These are phyloP conservation scores for Geoglossum glabrum DNA, from an alignment of 495 filamentous ascomycete species.

Conservation along the genomic window DNA sequence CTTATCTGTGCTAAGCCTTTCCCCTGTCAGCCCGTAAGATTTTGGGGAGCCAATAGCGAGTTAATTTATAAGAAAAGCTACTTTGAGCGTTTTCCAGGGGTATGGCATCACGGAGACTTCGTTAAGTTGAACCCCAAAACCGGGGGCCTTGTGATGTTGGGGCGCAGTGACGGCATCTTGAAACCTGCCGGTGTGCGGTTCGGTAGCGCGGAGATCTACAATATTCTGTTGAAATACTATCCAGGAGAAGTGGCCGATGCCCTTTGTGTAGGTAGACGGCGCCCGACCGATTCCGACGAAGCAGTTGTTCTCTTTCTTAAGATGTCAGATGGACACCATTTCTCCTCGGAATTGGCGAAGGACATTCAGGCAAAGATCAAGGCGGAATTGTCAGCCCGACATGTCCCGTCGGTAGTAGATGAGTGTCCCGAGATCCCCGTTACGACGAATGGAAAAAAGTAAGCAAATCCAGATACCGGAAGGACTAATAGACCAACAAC, in stretches of 20 bases:
- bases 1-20: constrained; percentile 76
- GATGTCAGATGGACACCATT: constrained; percentile 34
- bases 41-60: constrained; percentile 58
- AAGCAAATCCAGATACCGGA: constrained; percentile 10
- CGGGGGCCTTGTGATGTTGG: constrained; percentile 66
- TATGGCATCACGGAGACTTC: constrained; percentile 96
- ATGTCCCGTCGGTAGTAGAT: constrained; percentile 68
- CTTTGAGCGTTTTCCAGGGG: constrained; percentile 56
- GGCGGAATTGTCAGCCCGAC: constrained; percentile 60
- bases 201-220: constrained; percentile 77
- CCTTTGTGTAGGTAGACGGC: constrained; percentile 59
- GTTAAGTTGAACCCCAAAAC: constrained; percentile 54
- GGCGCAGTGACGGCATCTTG: constrained; percentile 56
- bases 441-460: constrained; percentile 85
- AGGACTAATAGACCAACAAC: not conserved
- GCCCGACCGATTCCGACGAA: constrained; percentile 59
- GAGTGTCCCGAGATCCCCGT: constrained; percentile 65
- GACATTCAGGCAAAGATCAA: constrained; percentile 42
- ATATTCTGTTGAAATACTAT: constrained; percentile 66
- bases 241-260: constrained; percentile 59
- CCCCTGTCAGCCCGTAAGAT: constrained; percentile 73
- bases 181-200: constrained; percentile 66
- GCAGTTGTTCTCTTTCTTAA: constrained; percentile 72
- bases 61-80: constrained; percentile 59
- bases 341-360: constrained; percentile 29